Base-by-base conservation (phyloP, 2,329 filamentous ascomycete species). In the Penicillium sp. region DNA sequence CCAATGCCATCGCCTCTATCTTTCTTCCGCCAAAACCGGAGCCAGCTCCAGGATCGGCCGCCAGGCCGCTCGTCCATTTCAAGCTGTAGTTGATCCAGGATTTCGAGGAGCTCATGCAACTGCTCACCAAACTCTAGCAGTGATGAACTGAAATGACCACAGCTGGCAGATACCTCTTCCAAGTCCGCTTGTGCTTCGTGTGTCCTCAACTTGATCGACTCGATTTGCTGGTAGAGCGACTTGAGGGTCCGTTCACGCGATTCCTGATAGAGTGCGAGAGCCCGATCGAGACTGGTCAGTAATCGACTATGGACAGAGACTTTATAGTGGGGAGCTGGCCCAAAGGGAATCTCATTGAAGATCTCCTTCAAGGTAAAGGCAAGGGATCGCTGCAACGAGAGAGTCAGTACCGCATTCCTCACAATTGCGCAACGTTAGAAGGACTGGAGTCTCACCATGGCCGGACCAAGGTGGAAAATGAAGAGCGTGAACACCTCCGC, bases 161-260 rank as follows among this genome's bases (percentile, higher is more conserved):
- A 98, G 48, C 90, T 94, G n/a, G 93, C 91, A 36, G 91, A 90
- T 9, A 97, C 90, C 68, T 98, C 93, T 66, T 98, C 93, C 48
- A 95, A 90, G 66, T 97, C 93, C 2, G 91, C 93, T 63, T 94
- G 85, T 7, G 91, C 79, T 52, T 86, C 85, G 45, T 88, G 78
- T 0, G 85, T 84, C 41, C 82, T 79, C 3, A 82, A 75, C 49
- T 81, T 58, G 52, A 64, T 81, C 35, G 90, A 76, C 58, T 90
- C 84, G 51, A 90, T 89, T 44, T 81, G 86, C 53, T 80, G 83
- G 67, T 98, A 97, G 1, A 98, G 76, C 48, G 86, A 79, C 48
- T 83, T 78, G 5, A 98, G 73, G 0, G 93, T 90, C 42, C 85
- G 81, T 47, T 81, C 82, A 55, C 90, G 82, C 8, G 90, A 84